phyloP scores from a whole-genome alignment of 164 flowering plant species.

The Cinnamomum chago region DNA sequence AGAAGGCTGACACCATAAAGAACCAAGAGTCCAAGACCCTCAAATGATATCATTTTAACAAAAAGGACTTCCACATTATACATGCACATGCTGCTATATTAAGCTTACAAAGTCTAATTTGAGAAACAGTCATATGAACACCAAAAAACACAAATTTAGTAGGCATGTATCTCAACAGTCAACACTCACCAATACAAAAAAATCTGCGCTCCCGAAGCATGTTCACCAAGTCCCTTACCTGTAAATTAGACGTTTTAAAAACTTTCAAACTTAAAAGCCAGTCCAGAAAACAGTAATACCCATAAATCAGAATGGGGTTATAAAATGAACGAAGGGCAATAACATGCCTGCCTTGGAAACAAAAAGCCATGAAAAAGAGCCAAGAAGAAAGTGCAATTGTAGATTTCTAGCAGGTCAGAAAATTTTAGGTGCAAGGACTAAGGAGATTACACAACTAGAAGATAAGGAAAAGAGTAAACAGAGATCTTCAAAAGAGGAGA shows the following conservation, averaged over 20 bases:
- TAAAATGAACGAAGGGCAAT: background rate
- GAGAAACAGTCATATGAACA: background rate
- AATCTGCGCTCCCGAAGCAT: conserved; percentile 52
- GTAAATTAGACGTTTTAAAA: conserved; percentile 20
- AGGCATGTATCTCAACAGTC: conserved; percentile 5
- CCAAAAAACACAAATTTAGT: too few species aligned
- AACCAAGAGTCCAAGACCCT: too few species aligned
- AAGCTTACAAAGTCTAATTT: too few species aligned
- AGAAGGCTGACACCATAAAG: too few species aligned
- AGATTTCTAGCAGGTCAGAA: too few species aligned
- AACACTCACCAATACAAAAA: conserved; percentile 63
- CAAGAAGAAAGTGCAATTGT: too few species aligned
- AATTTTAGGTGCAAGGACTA: too few species aligned
- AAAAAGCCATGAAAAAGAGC: too few species aligned
- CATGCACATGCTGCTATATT: background rate
- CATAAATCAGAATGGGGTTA: background rate
- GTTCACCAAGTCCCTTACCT: conserved; percentile 61
- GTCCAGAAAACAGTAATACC: background rate
- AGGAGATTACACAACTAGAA: too few species aligned
- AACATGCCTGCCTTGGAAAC: background rate
- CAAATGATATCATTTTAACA: background rate
- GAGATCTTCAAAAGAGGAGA: too few species aligned
- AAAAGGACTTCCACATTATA: background rate
- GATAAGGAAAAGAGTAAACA: too few species aligned
- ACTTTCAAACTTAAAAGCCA: background rate